phyloP scores from a whole-genome alignment of 495 filamentous ascomycete species.

The Astrocystis sublimbata region DNA sequence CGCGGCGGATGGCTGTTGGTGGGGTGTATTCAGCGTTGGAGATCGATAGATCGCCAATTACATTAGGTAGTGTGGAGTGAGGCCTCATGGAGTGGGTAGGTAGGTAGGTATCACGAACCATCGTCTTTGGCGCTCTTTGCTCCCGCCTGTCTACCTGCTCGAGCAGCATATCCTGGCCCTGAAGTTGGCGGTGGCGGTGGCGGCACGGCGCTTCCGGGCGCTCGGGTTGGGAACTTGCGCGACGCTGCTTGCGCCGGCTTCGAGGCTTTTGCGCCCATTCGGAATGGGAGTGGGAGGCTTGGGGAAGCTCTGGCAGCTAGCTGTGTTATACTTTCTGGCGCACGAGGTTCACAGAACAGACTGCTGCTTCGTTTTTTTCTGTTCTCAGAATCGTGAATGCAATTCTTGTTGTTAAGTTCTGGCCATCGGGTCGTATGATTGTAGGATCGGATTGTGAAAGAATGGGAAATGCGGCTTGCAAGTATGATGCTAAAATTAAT shows the following conservation, averaged over 20 bases:
- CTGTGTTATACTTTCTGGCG: not conserved
- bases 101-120: slow-evolving; percentile 26
- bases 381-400: too few species aligned
- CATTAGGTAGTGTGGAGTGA: too few species aligned
- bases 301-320: not conserved
- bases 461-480: not conserved
- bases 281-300: too few species aligned
- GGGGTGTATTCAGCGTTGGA: too few species aligned
- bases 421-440: not conserved
- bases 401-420: too few species aligned
- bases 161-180: slow-evolving; percentile 13
- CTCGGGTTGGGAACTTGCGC: slow-evolving; percentile 45
- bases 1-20: slow-evolving; percentile 31
- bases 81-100: not conserved
- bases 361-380: not conserved
- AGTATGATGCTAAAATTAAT: not conserved
- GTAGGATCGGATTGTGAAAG: not conserved
- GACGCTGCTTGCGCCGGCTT: slow-evolving; percentile 39
- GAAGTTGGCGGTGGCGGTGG: too few species aligned
- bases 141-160: not conserved
- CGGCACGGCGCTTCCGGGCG: slow-evolving; percentile 35
- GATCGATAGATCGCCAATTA: too few species aligned
- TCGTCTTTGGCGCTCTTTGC: slow-evolving; percentile 35
- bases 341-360: not conserved
- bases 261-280: slow-evolving; percentile 32